Base-by-base conservation (phyloP, 1,139 yeast species). In the Taphrina populina region DNA sequence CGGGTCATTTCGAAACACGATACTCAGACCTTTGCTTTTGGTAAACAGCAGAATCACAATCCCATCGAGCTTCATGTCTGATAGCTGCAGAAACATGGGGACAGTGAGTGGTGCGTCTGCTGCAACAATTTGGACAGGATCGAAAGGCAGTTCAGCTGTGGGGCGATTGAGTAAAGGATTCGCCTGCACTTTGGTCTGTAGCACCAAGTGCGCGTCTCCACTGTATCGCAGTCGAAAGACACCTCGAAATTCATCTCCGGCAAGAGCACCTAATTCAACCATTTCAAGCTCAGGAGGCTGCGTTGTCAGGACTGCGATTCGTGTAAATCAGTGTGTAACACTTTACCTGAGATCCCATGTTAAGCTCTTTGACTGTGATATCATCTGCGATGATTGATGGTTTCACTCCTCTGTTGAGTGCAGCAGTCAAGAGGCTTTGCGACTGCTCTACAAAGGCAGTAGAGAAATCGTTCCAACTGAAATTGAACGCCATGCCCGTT, bases 1-100 rank as follows among this genome's bases (percentile, higher is more conserved):
- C 0, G 95, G 95, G 69, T 88, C 96, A 69, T 88, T 88, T 63
- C 92, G 77, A 70, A 88, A 88, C 30, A 88, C 96, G 40, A 88
- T 72, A 0, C 95, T 88, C 53, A 88, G 75, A 0, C 96, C 95
- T 66, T 86, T 86, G 3, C 86, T 77, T 64, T 84, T 83, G 32
- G 86, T 81, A 66, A 85, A 88, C 1, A 88, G 95, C 61, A 87
- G 80, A 58, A 88, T 84, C 19, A 90, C 88, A 60, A 88, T 87
- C 1, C 95, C 95, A 58, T 83, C 80, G 52, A 88, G 75, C 62
- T 77, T 77, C 60, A 88, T 83, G 60, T 84, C 84, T 36, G 88
- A 80, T 52, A 88, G 72, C 45, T 83, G 83, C 62, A 88, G 74
- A 65, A 84, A 87, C 64, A 88, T 74, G 1, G 95, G 95, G 59